phyloP scores from a whole-genome alignment of 2,329 filamentous ascomycete genomes.

The Penicillium aurantiogriseum region DNA sequence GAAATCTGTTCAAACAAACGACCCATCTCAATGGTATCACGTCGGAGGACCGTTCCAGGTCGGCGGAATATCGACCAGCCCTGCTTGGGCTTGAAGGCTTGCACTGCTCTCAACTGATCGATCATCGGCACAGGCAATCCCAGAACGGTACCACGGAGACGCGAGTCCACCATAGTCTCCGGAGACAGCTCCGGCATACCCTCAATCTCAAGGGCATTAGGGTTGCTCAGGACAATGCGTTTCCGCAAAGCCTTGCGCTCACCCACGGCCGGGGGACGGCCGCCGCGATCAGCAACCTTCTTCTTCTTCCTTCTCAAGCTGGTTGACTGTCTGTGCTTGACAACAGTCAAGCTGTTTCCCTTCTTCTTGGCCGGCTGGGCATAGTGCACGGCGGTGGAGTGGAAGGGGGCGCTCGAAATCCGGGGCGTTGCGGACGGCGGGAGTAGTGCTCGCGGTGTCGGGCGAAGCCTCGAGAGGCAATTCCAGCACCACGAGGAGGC shows the following conservation, averaged over 20 bases:
- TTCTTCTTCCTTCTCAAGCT: conserved; percentile 49
- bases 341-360: conserved; percentile 24
- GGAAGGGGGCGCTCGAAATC: conserved; percentile 44
- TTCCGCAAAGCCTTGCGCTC: conserved; percentile 87
- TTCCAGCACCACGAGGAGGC: conserved; percentile 59
- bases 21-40: conserved; percentile 73
- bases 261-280: conserved; percentile 64
- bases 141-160: conserved; percentile 65
- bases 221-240: conserved; percentile 87
- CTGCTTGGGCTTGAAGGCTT: conserved; percentile 89
- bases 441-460: conserved; percentile 38
- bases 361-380: conserved; percentile 53
- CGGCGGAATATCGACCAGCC: conserved; percentile 82
- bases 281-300: conserved; percentile 38
- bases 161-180: conserved; percentile 54
- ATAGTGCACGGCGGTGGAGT: conserved; percentile 44
- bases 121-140: conserved; percentile 67
- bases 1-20: conserved; percentile 59
- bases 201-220: conserved; percentile 78
- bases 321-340: conserved; percentile 41
- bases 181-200: conserved; percentile 63
- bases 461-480: conserved; percentile 54
- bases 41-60: conserved; percentile 74
- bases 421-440: conserved; percentile 47
- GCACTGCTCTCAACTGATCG: conserved; percentile 76